Evolutionary conservation across 192 early-diverging fungal species (phyloP).

Genomic region (Coemansia javaensis): DNA sequence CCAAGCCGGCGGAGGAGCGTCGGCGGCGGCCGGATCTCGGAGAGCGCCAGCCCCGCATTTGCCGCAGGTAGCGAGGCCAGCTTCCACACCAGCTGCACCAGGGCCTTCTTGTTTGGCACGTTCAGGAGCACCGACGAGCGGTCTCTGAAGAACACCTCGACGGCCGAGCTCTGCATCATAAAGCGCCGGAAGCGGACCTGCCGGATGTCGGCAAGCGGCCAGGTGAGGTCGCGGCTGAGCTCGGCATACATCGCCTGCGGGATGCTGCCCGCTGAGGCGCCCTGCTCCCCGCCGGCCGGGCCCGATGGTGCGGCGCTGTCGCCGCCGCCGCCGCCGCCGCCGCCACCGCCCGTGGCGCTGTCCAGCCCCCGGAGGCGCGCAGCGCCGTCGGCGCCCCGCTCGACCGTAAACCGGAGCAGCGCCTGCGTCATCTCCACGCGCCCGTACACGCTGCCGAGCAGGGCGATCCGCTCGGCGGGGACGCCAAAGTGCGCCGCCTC

Average conservation of each 20-base stretch:
- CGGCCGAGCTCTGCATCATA: constrained; percentile 37
- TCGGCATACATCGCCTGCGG: constrained; percentile 29
- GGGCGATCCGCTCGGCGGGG: constrained; percentile 17
- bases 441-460: constrained; percentile 30
- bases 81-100: constrained; percentile 44
- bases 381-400: constrained; percentile 12
- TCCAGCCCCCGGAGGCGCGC: constrained; percentile 10
- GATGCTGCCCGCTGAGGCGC: not conserved
- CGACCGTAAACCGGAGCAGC: constrained; percentile 20
- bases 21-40: constrained; percentile 32
- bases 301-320: too few species aligned
- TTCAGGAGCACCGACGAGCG: constrained; percentile 35
- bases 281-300: too few species aligned
- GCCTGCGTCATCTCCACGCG: constrained; percentile 30
- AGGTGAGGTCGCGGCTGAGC: constrained; percentile 21
- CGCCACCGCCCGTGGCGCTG: not conserved
- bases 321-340: too few species aligned
- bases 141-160: constrained; percentile 43
- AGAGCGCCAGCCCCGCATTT: constrained; percentile 20
- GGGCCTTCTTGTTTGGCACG: constrained; percentile 25
- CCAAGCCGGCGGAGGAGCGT: constrained; percentile 17
- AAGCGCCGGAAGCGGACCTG: constrained; percentile 42
- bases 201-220: constrained; percentile 27
- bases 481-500: constrained; percentile 16
- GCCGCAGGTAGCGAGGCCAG: constrained; percentile 27